Conservation (phyloP, 441 rosid genomes). For the Corymbia calophylla region DNA sequence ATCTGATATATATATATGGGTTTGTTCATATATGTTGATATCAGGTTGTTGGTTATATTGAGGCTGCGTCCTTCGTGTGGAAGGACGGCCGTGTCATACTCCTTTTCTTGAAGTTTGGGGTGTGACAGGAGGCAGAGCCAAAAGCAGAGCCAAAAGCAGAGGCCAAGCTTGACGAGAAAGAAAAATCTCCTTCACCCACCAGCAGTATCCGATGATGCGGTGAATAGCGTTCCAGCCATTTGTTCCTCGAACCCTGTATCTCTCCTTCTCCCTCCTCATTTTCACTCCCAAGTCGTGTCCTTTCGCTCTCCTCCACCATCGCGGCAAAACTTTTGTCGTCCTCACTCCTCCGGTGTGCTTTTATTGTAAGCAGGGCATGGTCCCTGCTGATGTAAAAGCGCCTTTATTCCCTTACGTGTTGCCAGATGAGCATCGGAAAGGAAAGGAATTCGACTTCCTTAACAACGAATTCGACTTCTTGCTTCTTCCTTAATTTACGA, state of each 20-base stretch:
- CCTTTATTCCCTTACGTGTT: neutral
- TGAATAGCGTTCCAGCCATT: conserved; percentile 8
- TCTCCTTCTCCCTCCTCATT: conserved; percentile 1
- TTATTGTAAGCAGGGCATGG: neutral
- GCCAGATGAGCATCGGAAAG: neutral
- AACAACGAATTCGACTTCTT: neutral
- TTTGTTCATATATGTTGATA: no score
- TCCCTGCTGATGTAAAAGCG: neutral
- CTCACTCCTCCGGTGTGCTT: neutral
- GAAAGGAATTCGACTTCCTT: neutral
- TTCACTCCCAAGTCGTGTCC: neutral
- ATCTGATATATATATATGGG: no score
- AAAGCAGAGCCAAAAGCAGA: conserved; percentile 35
- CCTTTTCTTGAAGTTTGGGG: no score
- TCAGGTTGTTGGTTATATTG: no score
- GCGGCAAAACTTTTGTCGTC: neutral
- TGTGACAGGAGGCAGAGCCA: conserved; percentile 49
- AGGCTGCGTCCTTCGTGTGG: no score
- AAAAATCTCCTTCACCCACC: conserved; percentile 69
- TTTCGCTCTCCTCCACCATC: neutral
- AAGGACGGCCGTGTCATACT: no score
- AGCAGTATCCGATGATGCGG: conserved; percentile 14
- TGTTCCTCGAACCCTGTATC: neutral
- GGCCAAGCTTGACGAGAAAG: conserved; percentile 45
- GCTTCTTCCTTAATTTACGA: neutral